These are phyloP conservation scores for Sarcodon sp. DNA, from an alignment of 768 basidiomycete genomes.

Conservation along the genomic window DNA sequence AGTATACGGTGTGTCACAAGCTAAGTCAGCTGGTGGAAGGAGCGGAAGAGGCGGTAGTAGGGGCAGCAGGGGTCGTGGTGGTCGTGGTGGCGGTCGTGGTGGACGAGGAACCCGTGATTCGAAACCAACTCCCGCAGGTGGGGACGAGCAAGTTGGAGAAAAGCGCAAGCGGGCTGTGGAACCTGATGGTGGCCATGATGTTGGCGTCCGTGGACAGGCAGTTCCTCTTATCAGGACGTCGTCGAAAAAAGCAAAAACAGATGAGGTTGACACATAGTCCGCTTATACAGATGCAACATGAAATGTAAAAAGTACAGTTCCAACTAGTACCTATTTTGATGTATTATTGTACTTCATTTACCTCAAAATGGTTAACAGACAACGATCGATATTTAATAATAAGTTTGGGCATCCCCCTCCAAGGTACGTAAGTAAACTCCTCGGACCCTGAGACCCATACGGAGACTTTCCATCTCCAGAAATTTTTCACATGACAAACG, in stretches of 20 bases:
- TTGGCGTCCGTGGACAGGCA: conserved; percentile 47
- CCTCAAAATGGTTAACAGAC: no score
- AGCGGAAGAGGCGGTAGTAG: conserved; percentile 28
- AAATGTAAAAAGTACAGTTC: no score
- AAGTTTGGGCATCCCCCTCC: no score
- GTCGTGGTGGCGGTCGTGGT: conserved; percentile 18
- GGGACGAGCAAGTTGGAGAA: conserved; percentile 42
- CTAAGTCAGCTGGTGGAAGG: conserved; percentile 15
- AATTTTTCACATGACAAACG: no score
- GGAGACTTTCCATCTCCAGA: no score
- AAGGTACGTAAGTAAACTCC: no score
- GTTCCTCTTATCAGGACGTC: conserved; percentile 32
- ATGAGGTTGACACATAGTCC: conserved; percentile 11
- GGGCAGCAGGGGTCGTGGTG: conserved; percentile 14
- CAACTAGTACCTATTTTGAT: no score
- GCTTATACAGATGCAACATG: no score
- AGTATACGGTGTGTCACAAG: conserved; percentile 23
- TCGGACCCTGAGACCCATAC: no score
- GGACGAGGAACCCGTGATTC: conserved; percentile 6
- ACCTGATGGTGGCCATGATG: conserved; percentile 65
- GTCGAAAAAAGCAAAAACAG: conserved; percentile 29
- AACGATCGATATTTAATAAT: no score
- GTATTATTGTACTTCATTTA: no score
- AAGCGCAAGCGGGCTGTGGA: conserved; percentile 71
- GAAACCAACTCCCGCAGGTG: conserved; percentile 10